A percentile compares a stretch with the other conserved stretches of the same genome.
phyloP scores from a whole-genome alignment of 306 rosid species.

The Sindora glabra region DNA sequence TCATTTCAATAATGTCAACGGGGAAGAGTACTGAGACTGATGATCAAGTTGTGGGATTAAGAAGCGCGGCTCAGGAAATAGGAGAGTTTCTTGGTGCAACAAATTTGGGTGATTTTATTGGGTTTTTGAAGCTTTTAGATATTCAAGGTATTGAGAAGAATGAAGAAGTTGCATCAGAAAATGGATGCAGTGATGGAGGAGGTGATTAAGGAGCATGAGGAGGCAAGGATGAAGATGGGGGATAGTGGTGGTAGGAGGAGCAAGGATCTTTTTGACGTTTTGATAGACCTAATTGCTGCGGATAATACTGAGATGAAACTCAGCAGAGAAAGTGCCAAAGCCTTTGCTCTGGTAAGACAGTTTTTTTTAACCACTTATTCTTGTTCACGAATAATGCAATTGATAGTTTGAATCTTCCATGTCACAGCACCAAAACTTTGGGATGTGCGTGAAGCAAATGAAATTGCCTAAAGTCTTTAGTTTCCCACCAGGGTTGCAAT shows the following conservation, averaged over 20 bases:
- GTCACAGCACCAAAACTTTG: no score
- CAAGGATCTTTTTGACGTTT: conserved; percentile 28
- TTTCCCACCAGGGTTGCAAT: no score
- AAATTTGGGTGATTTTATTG: neutral
- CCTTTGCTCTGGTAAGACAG: conserved; percentile 22
- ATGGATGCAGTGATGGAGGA: neutral
- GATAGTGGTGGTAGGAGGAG: no score
- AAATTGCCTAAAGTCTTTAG: no score
- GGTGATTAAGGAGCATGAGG: neutral
- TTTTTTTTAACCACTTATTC: no score
- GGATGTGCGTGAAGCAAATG: no score
- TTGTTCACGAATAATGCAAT: no score
- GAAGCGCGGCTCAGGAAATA: neutral
- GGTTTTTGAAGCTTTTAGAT: neutral
- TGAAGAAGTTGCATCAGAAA: neutral
- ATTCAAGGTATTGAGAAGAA: neutral
- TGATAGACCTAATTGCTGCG: conserved; percentile 16
- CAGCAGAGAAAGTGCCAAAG: conserved; percentile 26
- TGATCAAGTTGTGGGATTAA: conserved; percentile 16
- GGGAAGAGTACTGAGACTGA: conserved; percentile 7
- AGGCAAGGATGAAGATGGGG: no score
- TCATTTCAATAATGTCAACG: conserved; percentile 22
- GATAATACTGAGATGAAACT: conserved; percentile 15
- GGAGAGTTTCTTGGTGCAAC: neutral
- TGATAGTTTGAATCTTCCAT: no score